phyloP scores from a whole-genome alignment of 208 protist species.

The Vickermania spadyakhi region DNA sequence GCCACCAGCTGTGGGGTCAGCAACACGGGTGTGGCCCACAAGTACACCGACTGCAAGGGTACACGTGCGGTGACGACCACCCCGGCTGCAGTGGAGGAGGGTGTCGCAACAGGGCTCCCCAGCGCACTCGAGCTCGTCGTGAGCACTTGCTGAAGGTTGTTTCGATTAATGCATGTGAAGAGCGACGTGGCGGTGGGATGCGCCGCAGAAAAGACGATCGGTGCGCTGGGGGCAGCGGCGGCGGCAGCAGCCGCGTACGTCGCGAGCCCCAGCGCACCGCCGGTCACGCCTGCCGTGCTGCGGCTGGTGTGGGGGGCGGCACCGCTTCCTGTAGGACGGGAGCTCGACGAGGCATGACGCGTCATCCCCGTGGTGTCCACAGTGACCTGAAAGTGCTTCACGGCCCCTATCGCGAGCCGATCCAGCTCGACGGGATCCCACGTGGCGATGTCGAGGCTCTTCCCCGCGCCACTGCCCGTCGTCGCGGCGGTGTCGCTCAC shows the following conservation, averaged over 20 bases:
- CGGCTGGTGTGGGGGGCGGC: no score
- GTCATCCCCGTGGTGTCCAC: background rate
- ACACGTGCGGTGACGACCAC: background rate
- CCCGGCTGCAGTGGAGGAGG: no score
- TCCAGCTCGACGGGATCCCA: background rate
- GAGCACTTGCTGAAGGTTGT: background rate
- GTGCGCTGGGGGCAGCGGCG: background rate
- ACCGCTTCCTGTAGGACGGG: no score
- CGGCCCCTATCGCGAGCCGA: background rate
- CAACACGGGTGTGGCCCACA: background rate
- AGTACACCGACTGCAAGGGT: background rate
- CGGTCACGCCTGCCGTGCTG: background rate
- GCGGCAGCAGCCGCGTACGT: background rate
- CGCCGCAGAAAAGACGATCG: background rate
- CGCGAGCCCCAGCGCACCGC: background rate
- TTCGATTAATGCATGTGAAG: background rate
- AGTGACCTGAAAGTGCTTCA: background rate
- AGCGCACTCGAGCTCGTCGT: background rate
- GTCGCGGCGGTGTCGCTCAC: background rate
- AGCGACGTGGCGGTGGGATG: background rate
- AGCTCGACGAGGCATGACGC: no score
- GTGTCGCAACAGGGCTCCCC: no score
- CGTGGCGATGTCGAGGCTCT: no score
- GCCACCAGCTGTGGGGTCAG: background rate
- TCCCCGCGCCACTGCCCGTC: no score